Evolutionary conservation across 441 rosid genomes (phyloP).

Genomic region (Flueggea neowawraea): DNA sequence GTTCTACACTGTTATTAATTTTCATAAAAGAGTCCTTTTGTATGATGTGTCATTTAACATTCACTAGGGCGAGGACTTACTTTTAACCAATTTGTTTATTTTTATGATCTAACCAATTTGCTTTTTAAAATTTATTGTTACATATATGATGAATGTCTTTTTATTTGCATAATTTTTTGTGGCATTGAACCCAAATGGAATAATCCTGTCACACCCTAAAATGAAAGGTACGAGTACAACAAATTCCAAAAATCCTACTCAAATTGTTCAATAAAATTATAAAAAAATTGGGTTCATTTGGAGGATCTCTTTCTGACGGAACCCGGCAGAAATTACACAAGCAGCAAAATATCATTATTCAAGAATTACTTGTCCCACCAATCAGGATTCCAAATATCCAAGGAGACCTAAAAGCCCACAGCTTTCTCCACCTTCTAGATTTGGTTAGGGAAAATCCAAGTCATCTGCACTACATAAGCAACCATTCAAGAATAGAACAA

Average conservation of each 20-base stretch:
- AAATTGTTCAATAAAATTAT: constrained; percentile 19
- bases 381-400: not conserved
- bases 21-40: no score
- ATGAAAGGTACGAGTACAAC: constrained; percentile 4
- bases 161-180: no score
- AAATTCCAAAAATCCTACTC: constrained; percentile 20
- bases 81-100: no score
- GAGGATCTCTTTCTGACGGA: constrained; percentile 2
- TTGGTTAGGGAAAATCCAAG: constrained; percentile 99
- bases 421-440: constrained; percentile 65
- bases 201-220: constrained; percentile 9
- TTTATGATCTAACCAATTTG: no score
- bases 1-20: no score
- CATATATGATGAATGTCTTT: no score
- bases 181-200: no score
- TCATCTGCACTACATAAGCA: constrained; percentile 88
- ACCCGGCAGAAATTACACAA: no score
- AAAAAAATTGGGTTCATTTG: constrained; percentile 15
- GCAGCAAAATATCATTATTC: constrained; percentile 19
- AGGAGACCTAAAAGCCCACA: constrained; percentile 43
- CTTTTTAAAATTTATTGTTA: no score
- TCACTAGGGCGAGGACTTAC: no score
- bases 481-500: not conserved
- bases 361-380: constrained; percentile 4
- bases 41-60: no score